Conservation (phyloP, 192 early-diverging fungal species). For the Linnemannia schmuckeri region DNA sequence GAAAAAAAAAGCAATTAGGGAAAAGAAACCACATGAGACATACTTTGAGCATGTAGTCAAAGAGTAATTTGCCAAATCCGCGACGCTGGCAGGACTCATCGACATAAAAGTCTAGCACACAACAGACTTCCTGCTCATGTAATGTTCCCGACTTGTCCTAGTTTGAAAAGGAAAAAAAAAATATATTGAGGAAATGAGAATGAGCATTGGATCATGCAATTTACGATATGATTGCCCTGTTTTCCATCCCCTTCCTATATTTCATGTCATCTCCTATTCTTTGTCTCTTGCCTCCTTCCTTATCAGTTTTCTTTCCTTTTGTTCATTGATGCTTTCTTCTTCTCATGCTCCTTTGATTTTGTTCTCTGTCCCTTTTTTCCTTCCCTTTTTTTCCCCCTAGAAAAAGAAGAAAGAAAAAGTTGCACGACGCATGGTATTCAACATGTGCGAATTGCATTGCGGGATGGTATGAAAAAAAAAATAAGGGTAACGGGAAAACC, state of each 20-base stretch:
- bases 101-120: slow-evolving; percentile 58
- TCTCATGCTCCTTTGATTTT: no score
- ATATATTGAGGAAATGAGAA: background rate
- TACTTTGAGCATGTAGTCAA: slow-evolving; percentile 58
- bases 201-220: background rate
- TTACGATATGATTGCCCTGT: background rate
- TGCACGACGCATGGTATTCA: background rate
- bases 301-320: no score
- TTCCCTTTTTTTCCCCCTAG: background rate
- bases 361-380: no score
- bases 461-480: background rate
- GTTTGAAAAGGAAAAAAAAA: background rate
- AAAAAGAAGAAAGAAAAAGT: background rate
- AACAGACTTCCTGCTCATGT: slow-evolving; percentile 55
- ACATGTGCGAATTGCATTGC: background rate
- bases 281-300: no score
- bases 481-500: background rate
- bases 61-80: slow-evolving; percentile 53
- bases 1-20: background rate
- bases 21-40: background rate
- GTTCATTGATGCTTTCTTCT: no score
- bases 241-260: background rate
- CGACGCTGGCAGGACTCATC: slow-evolving; percentile 49
- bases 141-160: slow-evolving; percentile 52
- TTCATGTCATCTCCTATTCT: no score